Percentiles rank a stretch among this genome's conserved stretches.
These are phyloP conservation scores for Coniella lustricola DNA, from an alignment of 2,329 filamentous ascomycete species.

Conservation along the genomic window DNA sequence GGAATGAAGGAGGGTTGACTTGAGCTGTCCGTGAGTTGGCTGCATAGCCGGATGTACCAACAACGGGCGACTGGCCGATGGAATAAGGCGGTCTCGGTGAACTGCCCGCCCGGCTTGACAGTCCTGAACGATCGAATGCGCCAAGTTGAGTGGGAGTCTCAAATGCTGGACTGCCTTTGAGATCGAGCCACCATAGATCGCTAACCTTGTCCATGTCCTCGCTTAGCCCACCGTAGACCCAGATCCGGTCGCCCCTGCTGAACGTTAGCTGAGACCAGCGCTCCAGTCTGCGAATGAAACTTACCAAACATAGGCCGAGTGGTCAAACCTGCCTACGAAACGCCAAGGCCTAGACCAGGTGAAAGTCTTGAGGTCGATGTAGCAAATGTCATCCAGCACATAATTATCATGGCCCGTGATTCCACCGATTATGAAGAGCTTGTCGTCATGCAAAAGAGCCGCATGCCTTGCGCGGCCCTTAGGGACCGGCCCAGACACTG, in stretches of 20 bases:
- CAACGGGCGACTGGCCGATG: slow-evolving; percentile 40
- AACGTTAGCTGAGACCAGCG: slow-evolving; percentile 13
- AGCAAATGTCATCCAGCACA: slow-evolving; percentile 93
- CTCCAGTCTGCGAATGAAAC: slow-evolving; percentile 5
- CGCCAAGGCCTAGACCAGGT: slow-evolving; percentile 96
- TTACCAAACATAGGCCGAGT: slow-evolving; percentile 84
- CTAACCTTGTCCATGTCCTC: slow-evolving; percentile 96
- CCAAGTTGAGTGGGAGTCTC: slow-evolving; percentile 58
- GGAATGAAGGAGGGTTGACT: slow-evolving; percentile 59
- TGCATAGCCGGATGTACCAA: slow-evolving; percentile 57
- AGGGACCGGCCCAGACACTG: slow-evolving; percentile 75
- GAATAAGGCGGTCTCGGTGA: slow-evolving; percentile 48
- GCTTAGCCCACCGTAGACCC: slow-evolving; percentile 92
- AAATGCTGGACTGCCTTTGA: slow-evolving; percentile 84
- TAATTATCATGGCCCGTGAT: slow-evolving; percentile 88
- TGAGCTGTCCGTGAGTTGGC: slow-evolving; percentile 62
- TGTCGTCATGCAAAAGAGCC: slow-evolving; percentile 91
- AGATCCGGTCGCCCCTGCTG: slow-evolving; percentile 66
- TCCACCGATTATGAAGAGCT: slow-evolving; percentile 92
- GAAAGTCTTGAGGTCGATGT: slow-evolving; percentile 92
- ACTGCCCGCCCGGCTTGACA: slow-evolving; percentile 34
- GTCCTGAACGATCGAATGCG: slow-evolving; percentile 39
- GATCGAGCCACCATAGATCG: slow-evolving; percentile 94
- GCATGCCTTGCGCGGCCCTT: slow-evolving; percentile 90
- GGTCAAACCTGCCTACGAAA: slow-evolving; percentile 91